Conservation (phyloP, 495 filamentous ascomycete genomes). For the Aspergillus haitiensis region DNA sequence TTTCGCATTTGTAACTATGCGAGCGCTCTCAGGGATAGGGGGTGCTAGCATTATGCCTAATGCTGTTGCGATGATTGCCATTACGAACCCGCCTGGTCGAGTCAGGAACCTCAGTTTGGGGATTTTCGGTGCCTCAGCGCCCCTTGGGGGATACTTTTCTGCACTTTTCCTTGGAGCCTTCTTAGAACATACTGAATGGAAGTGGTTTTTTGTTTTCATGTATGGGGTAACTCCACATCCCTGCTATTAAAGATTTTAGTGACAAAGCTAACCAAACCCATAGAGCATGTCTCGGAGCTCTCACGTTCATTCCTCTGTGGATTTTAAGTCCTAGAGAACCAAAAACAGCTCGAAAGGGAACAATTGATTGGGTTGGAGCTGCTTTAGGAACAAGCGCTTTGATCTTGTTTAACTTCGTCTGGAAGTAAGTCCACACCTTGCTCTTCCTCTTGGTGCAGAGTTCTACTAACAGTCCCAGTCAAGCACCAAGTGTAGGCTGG, state of each 20-base stretch:
- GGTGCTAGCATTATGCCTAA: slow-evolving; percentile 22
- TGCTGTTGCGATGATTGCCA: slow-evolving; percentile 23
- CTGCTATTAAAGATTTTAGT: neutral
- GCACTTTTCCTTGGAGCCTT: slow-evolving; percentile 45
- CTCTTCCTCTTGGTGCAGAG: neutral
- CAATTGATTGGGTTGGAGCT: slow-evolving; percentile 51
- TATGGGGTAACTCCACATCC: slow-evolving; percentile 8
- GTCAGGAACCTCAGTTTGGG: slow-evolving; percentile 49
- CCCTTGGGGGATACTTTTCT: slow-evolving; percentile 47
- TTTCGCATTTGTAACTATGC: slow-evolving; percentile 35
- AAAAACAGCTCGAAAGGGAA: slow-evolving; percentile 43
- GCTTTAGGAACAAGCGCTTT: slow-evolving; percentile 45
- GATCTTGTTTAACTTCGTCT: slow-evolving; percentile 56
- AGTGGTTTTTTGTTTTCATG: slow-evolving; percentile 54
- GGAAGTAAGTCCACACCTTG: slow-evolving; percentile 45
- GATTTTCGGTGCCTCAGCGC: slow-evolving; percentile 52
- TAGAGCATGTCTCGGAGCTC: slow-evolving; percentile 38
- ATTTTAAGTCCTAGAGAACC: slow-evolving; percentile 40
- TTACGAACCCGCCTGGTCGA: slow-evolving; percentile 21
- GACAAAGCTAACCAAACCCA: neutral
- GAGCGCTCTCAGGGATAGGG: slow-evolving; percentile 20
- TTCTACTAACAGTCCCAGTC: slow-evolving; percentile 31
- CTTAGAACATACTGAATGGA: slow-evolving; percentile 43
- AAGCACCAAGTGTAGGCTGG: slow-evolving; percentile 55
- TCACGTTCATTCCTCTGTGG: slow-evolving; percentile 34